Conservation (phyloP, 306 rosid genomes). For the Trifolium fragiferum region DNA sequence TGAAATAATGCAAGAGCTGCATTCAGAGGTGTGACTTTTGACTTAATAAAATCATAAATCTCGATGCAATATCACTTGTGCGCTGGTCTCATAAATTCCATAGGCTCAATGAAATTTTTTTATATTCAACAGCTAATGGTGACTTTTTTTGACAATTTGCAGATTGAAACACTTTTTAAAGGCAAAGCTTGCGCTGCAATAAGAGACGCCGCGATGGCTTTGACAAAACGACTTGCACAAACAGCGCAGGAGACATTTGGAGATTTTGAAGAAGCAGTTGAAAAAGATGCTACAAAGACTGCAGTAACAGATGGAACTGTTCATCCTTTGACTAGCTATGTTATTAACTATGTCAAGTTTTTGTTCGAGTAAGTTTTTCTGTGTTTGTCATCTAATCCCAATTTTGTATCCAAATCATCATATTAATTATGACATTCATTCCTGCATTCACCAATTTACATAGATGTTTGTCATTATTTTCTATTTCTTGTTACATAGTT, state of each 20-base stretch:
- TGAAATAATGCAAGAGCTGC: slow-evolving; percentile 97
- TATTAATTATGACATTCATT: slow-evolving; percentile 34
- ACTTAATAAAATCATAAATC: slow-evolving; percentile 12
- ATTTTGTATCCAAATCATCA: slow-evolving; percentile 21
- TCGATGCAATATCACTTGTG: not conserved
- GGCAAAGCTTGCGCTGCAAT: slow-evolving; percentile 85
- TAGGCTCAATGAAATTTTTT: not conserved
- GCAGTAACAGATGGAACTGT: slow-evolving; percentile 98
- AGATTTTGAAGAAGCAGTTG: slow-evolving; percentile 97
- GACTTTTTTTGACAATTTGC: slow-evolving; percentile 36
- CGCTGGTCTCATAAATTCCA: slow-evolving; percentile 27
- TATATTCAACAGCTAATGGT: not conserved
- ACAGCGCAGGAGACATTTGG: slow-evolving; percentile 93
- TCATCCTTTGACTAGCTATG: slow-evolving; percentile 97
- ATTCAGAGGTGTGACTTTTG: slow-evolving; percentile 73
- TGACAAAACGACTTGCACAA: slow-evolving; percentile 92
- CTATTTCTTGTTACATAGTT: not conserved
- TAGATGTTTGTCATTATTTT: slow-evolving; percentile 19
- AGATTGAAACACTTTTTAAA: slow-evolving; percentile 82
- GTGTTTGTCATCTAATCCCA: slow-evolving; percentile 4
- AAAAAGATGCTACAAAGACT: slow-evolving; percentile 93
- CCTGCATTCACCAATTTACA: slow-evolving; percentile 1
- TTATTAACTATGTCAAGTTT: slow-evolving; percentile 93
- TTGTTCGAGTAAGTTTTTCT: slow-evolving; percentile 84
- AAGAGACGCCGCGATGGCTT: slow-evolving; percentile 76